Base-by-base conservation (phyloP, 345 rosid genomes). In the Salix purpurea region DNA sequence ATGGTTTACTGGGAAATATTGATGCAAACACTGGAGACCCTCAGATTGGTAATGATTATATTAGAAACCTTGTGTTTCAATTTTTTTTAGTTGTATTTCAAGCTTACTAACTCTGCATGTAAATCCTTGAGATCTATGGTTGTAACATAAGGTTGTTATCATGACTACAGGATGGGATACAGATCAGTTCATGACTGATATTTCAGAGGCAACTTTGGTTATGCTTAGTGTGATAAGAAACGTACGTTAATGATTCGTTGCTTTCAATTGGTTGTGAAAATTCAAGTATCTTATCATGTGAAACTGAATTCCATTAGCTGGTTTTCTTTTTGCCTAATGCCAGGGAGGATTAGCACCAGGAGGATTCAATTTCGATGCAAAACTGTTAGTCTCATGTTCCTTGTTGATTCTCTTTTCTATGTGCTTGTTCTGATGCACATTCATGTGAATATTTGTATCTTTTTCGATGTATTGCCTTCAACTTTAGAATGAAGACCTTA, bases 21-120 rank as follows among this genome's bases (percentile, higher is more conserved):
- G 98, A 96, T 85, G 98, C 97, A 10, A 96, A 96, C 92, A 85
- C 93, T 24, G 99, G 98, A 10, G 98, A 92, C 77, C 94, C 99
- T 77, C 97, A 96, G 79, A 85, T 88, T 36, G 98, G 98, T 90
- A 86, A 37, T 11, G 23, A 40, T 70, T 58, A 69, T 4, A n/a
- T 73, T 62, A 1, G 52, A 48, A 44, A 32, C 30, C 62, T 54
- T 39, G 5, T 40, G 8, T 23, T 73, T 16, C 28, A 30, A 28
- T 30, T 11, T 16, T 34, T 50, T 69, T 2, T 5, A 28, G n/a
- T 61, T 42, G 18, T 50, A 70, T 24, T 46, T 46, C 52, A 46
- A 46, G 18, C 18, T 46, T 46, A 14, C 52, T 46, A 46, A 46
- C 16, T 46, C 18, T 0, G 18, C 52, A 46, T 46, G 52, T 14